These are phyloP conservation scores for Hermanozyma aechmeae DNA, from an alignment of 805 yeast species.

Conservation along the genomic window DNA sequence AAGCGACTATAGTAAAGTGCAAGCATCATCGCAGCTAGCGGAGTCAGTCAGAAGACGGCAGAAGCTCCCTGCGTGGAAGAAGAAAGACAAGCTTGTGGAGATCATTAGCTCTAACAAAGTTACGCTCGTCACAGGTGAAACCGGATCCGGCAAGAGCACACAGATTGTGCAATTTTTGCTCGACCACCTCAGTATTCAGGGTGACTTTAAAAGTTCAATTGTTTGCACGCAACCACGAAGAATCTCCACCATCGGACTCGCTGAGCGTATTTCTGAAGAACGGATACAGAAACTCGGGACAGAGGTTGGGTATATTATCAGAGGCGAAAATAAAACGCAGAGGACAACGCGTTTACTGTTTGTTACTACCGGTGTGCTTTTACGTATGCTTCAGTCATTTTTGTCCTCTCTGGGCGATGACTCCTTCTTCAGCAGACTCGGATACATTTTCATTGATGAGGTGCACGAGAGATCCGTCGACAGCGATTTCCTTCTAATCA, in stretches of 20 bases:
- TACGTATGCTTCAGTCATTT: conserved; percentile 68
- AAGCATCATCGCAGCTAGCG: too few relatives aligned
- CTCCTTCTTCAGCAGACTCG: conserved; percentile 42
- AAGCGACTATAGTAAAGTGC: too few relatives aligned
- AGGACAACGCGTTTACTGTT: conserved; percentile 66
- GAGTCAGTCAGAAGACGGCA: too few relatives aligned
- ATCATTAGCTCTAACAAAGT: conserved; percentile 53
- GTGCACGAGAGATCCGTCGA: conserved; percentile 96
- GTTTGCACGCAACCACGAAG: conserved; percentile 94
- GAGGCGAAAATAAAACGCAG: conserved; percentile 75
- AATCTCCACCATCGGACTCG: conserved; percentile 89
- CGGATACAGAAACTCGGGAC: conserved; percentile 54
- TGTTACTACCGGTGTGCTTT: conserved; percentile 86
- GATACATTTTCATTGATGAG: conserved; percentile 80
- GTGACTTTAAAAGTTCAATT: conserved; percentile 48
- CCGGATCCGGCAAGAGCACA: conserved; percentile 96
- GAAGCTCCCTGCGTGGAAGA: conserved; percentile 78
- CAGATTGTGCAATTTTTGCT: conserved; percentile 86
- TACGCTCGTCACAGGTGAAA: conserved; percentile 85
- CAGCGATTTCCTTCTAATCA: conserved; percentile 73
- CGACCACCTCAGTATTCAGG: conserved; percentile 47
- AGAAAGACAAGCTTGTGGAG: conserved; percentile 44
- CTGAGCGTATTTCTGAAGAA: conserved; percentile 86
- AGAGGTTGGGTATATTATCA: conserved; percentile 81
- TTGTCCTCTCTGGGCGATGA: conserved; percentile 16